Conservation (phyloP, 2,329 filamentous ascomycete species). For the Zymoseptoria pseudotritici region DNA sequence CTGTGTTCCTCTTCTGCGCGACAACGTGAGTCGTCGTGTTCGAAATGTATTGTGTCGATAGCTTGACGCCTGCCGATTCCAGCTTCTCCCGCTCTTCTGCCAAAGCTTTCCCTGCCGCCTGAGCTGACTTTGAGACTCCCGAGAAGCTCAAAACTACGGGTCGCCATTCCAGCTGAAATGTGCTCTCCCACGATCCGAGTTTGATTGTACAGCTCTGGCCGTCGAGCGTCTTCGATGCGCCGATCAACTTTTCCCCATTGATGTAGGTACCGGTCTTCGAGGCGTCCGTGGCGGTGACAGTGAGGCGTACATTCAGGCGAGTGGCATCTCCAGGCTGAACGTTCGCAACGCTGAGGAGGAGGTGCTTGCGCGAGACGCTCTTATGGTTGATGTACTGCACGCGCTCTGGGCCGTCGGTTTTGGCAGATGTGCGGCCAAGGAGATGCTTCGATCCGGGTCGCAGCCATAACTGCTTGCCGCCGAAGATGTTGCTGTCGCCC, state of each 20-base stretch:
- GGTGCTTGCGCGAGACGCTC: conserved; percentile 81
- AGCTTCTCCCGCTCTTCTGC: conserved; percentile 56
- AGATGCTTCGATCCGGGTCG: conserved; percentile 23
- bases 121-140: conserved; percentile 54
- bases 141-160: conserved; percentile 77
- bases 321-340: conserved; percentile 58
- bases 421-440: conserved; percentile 63
- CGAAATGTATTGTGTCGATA: conserved; percentile 62
- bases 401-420: conserved; percentile 24
- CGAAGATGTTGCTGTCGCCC: conserved; percentile 48
- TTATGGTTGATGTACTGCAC: conserved; percentile 66
- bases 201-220: conserved; percentile 53
- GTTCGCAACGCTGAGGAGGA: conserved; percentile 64
- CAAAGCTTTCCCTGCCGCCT: conserved; percentile 48
- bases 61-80: conserved; percentile 84
- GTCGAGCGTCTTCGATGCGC: conserved; percentile 33
- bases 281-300: conserved; percentile 68
- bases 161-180: conserved; percentile 53
- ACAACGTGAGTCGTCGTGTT: conserved; percentile 78
- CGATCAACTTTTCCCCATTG: conserved; percentile 45
- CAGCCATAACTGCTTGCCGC: conserved; percentile 33
- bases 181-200: conserved; percentile 61
- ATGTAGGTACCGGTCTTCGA: conserved; percentile 79
- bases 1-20: conserved; percentile 80
- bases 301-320: conserved; percentile 54